Conservation (phyloP, 2,329 filamentous ascomycete species). For the Pyricularia pennisetigena region DNA sequence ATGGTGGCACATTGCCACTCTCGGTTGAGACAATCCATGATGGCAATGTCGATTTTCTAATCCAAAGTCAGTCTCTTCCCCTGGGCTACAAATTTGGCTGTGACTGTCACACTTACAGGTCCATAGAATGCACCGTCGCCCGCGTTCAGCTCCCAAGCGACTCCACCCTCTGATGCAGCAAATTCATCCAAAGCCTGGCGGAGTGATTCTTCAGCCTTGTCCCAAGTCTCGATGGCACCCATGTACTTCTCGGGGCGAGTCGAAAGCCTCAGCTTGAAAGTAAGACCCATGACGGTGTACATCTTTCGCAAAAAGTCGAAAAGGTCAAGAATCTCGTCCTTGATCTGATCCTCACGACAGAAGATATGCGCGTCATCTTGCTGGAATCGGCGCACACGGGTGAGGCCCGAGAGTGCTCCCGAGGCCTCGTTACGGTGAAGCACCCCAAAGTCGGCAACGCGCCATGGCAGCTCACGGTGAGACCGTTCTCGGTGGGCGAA, state of each 20-base stretch:
- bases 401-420: conserved; percentile 71
- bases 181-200: conserved; percentile 74
- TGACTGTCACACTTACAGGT: conserved; percentile 90
- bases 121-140: conserved; percentile 98
- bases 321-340: conserved; percentile 65
- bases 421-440: conserved; percentile 82
- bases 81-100: conserved; percentile 20
- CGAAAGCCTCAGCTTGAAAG: conserved; percentile 90
- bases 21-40: conserved; percentile 76
- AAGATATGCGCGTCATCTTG: conserved; percentile 82
- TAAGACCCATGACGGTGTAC: conserved; percentile 71
- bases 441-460: conserved; percentile 74
- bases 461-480: conserved; percentile 72
- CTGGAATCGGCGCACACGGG: conserved; percentile 76
- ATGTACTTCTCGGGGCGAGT: conserved; percentile 84
- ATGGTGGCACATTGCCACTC: conserved; percentile 86
- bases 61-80: background rate
- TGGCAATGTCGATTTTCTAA: conserved; percentile 81
- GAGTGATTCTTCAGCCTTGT: conserved; percentile 75
- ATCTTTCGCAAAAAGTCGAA: conserved; percentile 82
- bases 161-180: conserved; percentile 39
- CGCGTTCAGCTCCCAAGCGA: conserved; percentile 81
- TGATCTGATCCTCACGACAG: conserved; percentile 71
- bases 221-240: conserved; percentile 79
- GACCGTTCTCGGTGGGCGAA: conserved; percentile 65